phyloP scores from a whole-genome alignment of 352 stramenopile species.

The Phytophthora litchii region DNA sequence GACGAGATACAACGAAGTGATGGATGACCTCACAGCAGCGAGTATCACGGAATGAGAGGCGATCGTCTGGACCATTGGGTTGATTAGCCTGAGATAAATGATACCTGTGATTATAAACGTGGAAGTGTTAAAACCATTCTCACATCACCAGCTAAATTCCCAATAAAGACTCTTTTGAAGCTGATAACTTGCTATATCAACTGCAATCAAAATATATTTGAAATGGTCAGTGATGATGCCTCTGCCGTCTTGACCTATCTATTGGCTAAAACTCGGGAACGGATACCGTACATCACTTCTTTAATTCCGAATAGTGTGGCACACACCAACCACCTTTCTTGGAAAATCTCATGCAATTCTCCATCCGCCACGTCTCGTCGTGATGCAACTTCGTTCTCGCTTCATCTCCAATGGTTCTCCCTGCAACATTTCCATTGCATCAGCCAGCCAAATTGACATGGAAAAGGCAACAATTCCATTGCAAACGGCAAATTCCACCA shows the following conservation, averaged over 20 bases:
- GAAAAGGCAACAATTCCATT: slow-evolving; percentile 1
- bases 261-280: slow-evolving; percentile 13
- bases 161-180: not conserved
- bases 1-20: slow-evolving; percentile 1
- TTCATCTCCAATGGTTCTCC: not conserved
- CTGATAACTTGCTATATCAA: not conserved
- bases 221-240: slow-evolving; percentile 11
- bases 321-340: slow-evolving; percentile 6
- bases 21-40: not conserved
- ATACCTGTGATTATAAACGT: not conserved
- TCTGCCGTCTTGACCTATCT: slow-evolving; percentile 2
- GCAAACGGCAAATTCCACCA: not conserved
- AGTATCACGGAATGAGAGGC: slow-evolving; percentile 24
- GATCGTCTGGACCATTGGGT: slow-evolving; percentile 7
- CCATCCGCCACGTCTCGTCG: too few relatives aligned
- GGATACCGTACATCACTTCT: slow-evolving; percentile 1
- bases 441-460: not conserved
- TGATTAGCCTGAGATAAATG: slow-evolving; percentile 1
- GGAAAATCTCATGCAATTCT: not conserved
- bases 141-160: too few relatives aligned
- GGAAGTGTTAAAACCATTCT: too few relatives aligned
- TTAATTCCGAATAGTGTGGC: slow-evolving; percentile 8
- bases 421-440: not conserved
- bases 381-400: slow-evolving; percentile 30
- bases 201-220: not conserved